Base-by-base conservation (phyloP, 345 rosid genomes). In the Capsella bursapastoris region DNA sequence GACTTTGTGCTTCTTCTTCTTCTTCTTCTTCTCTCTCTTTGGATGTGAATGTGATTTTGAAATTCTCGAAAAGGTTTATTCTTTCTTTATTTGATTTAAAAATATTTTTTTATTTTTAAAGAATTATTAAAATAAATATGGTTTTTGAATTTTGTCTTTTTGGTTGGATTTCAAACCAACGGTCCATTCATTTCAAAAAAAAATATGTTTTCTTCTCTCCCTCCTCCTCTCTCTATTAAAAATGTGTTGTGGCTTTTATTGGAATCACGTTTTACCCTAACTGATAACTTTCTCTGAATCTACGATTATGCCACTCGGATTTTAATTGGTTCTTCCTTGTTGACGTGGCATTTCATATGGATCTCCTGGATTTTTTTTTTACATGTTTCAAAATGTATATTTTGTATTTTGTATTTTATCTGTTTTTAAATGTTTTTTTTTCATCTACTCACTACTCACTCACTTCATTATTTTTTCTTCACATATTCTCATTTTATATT, bases 131-230 rank as follows among this genome's bases (percentile, higher is more conserved):
- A 22, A 22, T 22, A 22, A 22, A 22, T 22, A 22, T 22, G 25
- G 25, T 22, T 56, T 80, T 76, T 73, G 86, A 80, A 84, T 57
- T 80, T 79, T 72, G 84, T 58, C 57, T 53, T 84, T 76, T 57
- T 68, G 71, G 81, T 70, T 66, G 73, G 78, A 81, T 72, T 72
- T 77, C 70, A 51, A 72, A 67, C 81, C 81, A 92, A 92, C 96
- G 94, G 93, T 57, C 86, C 91, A 86, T 87, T 78, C 71, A 76
- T 83, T 90, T 90, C 84, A 87, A 90, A 22, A 22, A 22, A 22
- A 22, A 22, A 22, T 22, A 22, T 22, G 25, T 22, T 22, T 22
- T 22, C 25, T 22, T 22, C 25, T 22, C 25, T 22, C 25, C 25
- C 25, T 22, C 25, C 25, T 22, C 25, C 70, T 78, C 49, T 71